Base-by-base conservation (phyloP, 2,329 filamentous ascomycete genomes). In the Xylaria sp. region DNA sequence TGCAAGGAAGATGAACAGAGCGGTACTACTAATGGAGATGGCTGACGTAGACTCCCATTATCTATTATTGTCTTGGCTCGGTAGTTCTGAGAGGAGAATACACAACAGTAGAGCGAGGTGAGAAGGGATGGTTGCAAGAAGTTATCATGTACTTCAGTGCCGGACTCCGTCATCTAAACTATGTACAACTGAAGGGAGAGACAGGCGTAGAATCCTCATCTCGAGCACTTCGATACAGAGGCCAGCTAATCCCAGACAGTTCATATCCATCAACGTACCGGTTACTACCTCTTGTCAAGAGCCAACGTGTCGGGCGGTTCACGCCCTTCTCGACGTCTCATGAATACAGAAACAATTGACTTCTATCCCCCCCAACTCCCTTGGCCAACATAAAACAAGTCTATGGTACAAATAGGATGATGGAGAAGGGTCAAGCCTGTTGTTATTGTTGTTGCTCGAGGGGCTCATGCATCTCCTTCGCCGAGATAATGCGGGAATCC, bases 191-290 rank as follows among this genome's bases (percentile, higher is more conserved):
- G 60, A 62, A 63, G 58, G 65, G 58, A 66, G 60, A 64, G 57
- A 57, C 63, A 61, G 64, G 62, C 59, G 52, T 58, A 60, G 58
- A 50, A 56, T 57, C 63, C 67, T 71, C 71, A 68, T 71, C 67
- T 71, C 71, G 71, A 73, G 71, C 71, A 72, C 71, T 73, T 73
- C 71, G 71, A 73, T 71, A 65, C 63, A 68, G 70, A 71, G 67
- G 52, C 55, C 58, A 64, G 58, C 58, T 63, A 61, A 63, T 64
- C 66, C 68, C 65, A 65, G 60, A 57, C 63, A 60, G 60, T 59
- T 57, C 56, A 61, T 57, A 59, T 65, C 59, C 59, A 58, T 60
- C 59, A 59, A 66, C 60, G 59, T 61, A 64, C 61, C 59, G 53
- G 52, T 54, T 54, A 59, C 58, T 35, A 57, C 55, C 61, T 53